Evolutionary conservation across 2,329 filamentous ascomycete genomes (phyloP), one percentile per base, ranked within the genome.

Genomic region (Fusarium pseudoanthophilum): DNA sequence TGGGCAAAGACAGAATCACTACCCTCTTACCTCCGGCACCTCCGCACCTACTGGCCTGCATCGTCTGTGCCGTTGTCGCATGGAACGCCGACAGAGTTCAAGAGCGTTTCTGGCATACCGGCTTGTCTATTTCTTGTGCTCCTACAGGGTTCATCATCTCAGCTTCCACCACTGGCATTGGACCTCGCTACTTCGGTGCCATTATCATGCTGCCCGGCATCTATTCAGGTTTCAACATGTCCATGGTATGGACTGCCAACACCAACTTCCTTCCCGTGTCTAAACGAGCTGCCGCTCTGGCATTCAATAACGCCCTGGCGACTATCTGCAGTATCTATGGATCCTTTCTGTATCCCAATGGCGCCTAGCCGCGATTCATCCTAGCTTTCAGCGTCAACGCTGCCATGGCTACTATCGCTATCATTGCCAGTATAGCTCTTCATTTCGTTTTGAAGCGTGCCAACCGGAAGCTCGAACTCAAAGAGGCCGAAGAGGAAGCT

Each of bases 21-120:
- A 72, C 69, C 3, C 39, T 72, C 11, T 26, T 73, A 3, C 45
- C 70, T 1, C 72, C 69, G 0, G 65, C 59, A 7, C 71, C 71
- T 16, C 71, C 71, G 1, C 72, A 72, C 21, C 52, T 67, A 6
- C 59, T 72, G 36, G 69, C 66, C 4, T 67, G 61, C 20, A 60
- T 74, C 20, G 78, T 86, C 7, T 77, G 87, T 8, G 79, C 87
- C 1, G 75, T 69, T 4, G 81, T 87, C 13, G 80, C 84, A 3
- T 84, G 83, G 67, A 84, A 81, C 15, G 84, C 83, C 0, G 85
- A 87, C 55, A 76, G 81, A 53, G 83, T 84, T 52, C 80, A 83
- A 13, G 85, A 87, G 67, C 80, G 86, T 13, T 84, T 82, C 4
- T 83, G 84, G 43, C 85, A 87, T 69, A 85, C 86, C 21, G 78